Conservation (phyloP, 1,139 yeast species). For the Saccharomyces hybrid region DNA sequence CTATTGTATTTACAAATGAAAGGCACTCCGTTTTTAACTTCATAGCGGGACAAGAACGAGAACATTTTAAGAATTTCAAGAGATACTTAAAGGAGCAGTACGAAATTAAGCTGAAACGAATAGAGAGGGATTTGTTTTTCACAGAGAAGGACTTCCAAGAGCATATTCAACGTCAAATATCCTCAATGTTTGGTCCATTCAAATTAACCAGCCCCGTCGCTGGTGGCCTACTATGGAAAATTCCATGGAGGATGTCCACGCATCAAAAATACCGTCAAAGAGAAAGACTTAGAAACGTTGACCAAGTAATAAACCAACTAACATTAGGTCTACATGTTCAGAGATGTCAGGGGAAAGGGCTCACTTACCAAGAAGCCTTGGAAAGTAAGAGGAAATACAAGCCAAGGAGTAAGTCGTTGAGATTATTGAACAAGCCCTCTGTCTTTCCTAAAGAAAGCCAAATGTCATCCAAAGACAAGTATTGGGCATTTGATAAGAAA, state of each 20-base stretch:
- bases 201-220: conserved; percentile 52
- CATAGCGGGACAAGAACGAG: background rate
- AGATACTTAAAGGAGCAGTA: background rate
- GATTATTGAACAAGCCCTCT: conserved; percentile 25
- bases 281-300: conserved; percentile 73
- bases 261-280: conserved; percentile 81
- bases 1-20: background rate
- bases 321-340: conserved; percentile 48
- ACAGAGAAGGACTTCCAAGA: background rate
- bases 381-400: conserved; percentile 22
- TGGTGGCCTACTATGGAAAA: conserved; percentile 87
- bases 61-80: background rate
- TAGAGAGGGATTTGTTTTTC: background rate
- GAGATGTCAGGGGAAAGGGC: conserved; percentile 41
- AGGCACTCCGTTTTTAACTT: background rate
- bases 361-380: conserved; percentile 48
- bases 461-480: conserved; percentile 77
- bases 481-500: conserved; percentile 74
- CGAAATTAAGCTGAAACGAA: background rate
- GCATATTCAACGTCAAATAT: no score
- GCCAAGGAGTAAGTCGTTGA: conserved; percentile 23
- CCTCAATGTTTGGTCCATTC: conserved; percentile 73
- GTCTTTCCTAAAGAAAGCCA: conserved; percentile 71
- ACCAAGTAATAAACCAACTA: conserved; percentile 64
- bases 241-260: conserved; percentile 69